These are phyloP conservation scores for Marvania coccoides DNA, from an alignment of 139 green algal genomes.

Conservation along the genomic window DNA sequence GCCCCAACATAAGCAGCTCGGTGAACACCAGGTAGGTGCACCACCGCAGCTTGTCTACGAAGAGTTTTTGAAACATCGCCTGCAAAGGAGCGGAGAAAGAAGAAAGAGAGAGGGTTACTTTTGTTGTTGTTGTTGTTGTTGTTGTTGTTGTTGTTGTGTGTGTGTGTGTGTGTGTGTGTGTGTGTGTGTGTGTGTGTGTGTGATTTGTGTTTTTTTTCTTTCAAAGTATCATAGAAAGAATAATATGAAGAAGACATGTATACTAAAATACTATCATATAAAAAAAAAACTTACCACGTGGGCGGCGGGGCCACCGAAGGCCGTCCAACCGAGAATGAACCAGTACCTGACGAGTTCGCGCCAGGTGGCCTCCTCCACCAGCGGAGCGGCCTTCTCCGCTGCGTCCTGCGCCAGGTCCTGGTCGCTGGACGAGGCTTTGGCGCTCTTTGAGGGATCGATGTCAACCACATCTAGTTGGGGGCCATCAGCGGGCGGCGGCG, in stretches of 20 bases:
- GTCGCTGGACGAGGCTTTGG: background rate
- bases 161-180: background rate
- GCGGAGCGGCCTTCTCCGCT: background rate
- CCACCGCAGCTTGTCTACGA: conserved; percentile 75
- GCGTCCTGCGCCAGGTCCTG: background rate
- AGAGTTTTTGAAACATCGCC: conserved; percentile 31
- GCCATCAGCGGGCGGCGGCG: too few relatives aligned
- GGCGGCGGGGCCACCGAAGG: conserved; percentile 69
- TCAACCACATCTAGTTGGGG: background rate
- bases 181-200: background rate
- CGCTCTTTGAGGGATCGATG: background rate
- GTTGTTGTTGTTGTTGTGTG: conserved; percentile 13
- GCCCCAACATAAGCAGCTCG: conserved; percentile 82
- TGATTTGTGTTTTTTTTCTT: background rate
- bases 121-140: background rate
- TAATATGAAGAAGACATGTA: conserved; percentile 41
- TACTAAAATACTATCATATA: too few relatives aligned
- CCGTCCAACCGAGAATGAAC: conserved; percentile 65
- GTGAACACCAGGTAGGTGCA: conserved; percentile 65
- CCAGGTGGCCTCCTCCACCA: conserved; percentile 2
- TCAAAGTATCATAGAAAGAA: background rate
- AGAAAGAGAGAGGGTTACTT: background rate
- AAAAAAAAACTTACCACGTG: too few relatives aligned
- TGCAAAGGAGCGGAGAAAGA: background rate
- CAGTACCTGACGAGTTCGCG: conserved; percentile 14